A percentile compares a stretch with the other conserved stretches of the same genome.
Conservation (phyloP, 2,329 filamentous ascomycete species). For the Teratosphaeria nubilosa region DNA sequence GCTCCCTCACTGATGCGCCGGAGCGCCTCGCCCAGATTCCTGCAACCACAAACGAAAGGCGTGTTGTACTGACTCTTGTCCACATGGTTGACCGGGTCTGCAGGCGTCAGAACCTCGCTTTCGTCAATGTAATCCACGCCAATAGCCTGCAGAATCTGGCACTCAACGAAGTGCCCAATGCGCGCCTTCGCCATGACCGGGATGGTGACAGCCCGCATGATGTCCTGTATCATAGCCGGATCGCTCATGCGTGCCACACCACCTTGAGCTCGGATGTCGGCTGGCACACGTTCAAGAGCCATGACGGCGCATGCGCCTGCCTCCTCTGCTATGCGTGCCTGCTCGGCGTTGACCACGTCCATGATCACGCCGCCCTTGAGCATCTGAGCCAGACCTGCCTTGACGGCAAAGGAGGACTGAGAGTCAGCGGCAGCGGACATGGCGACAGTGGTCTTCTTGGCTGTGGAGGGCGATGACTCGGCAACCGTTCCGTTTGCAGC, state of each 20-base stretch:
- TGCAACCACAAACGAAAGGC: constrained; percentile 93
- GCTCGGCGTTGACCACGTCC: constrained; percentile 90
- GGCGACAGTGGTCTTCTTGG: constrained; percentile 4
- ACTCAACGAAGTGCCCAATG: constrained; percentile 97
- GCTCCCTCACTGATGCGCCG: constrained; percentile 85
- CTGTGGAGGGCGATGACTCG: constrained; percentile 1
- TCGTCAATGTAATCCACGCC: constrained; percentile 98
- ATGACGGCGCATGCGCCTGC: constrained; percentile 94
- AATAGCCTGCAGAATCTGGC: constrained; percentile 89
- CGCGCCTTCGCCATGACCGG: constrained; percentile 98
- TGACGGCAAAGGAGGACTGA: constrained; percentile 65
- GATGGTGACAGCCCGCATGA: constrained; percentile 89
- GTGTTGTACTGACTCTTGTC: constrained; percentile 74
- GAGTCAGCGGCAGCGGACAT: constrained; percentile 7
- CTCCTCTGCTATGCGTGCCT: constrained; percentile 91
- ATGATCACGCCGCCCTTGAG: constrained; percentile 99
- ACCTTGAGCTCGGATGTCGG: constrained; percentile 85
- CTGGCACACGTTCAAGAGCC: constrained; percentile 94
- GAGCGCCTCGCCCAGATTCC: constrained; percentile 87
- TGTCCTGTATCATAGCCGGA: constrained; percentile 86
- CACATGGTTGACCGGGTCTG: constrained; percentile 83
- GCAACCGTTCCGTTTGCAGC: constrained; percentile 1
- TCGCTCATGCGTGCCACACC: constrained; percentile 97
- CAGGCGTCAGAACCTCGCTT: constrained; percentile 92
- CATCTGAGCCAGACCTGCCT: constrained; percentile 94